A percentile compares a stretch with the other conserved stretches of the same genome.
phyloP scores from a whole-genome alignment of 2,329 filamentous ascomycete genomes.

The Chaetomiaceae sp. region DNA sequence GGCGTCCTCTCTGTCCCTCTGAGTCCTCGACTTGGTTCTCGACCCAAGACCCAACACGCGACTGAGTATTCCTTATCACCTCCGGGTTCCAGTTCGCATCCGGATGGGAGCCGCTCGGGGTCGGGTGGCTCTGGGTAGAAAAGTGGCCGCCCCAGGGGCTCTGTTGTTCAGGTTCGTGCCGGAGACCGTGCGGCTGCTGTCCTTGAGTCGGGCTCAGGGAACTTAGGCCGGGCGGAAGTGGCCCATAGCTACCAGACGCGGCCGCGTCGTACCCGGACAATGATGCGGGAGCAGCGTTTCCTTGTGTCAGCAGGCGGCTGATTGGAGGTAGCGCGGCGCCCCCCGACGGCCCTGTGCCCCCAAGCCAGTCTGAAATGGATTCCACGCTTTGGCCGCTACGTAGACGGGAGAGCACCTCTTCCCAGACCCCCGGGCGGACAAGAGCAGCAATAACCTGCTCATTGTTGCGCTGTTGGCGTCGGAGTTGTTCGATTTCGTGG shows the following conservation, averaged over 20 bases:
- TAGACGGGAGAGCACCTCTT: slow-evolving; percentile 51
- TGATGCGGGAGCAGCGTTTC: slow-evolving; percentile 25
- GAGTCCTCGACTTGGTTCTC: slow-evolving; percentile 37
- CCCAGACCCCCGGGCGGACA: slow-evolving; percentile 46
- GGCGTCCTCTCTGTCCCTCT: slow-evolving; percentile 35
- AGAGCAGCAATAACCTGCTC: slow-evolving; percentile 55
- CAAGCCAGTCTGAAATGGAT: slow-evolving; percentile 53
- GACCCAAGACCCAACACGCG: slow-evolving; percentile 48
- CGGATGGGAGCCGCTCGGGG: slow-evolving; percentile 45
- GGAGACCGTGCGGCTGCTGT: slow-evolving; percentile 35
- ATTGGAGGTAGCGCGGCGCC: slow-evolving; percentile 32
- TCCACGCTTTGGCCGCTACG: slow-evolving; percentile 53
- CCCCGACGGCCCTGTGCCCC: slow-evolving; percentile 31
- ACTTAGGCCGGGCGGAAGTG: slow-evolving; percentile 32
- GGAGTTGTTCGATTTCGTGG: slow-evolving; percentile 54
- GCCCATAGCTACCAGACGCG: slow-evolving; percentile 29
- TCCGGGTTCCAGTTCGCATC: slow-evolving; percentile 45
- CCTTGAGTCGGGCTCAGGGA: too few species aligned
- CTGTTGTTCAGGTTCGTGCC: slow-evolving; percentile 39
- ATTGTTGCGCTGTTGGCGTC: slow-evolving; percentile 50
- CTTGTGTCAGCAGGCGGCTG: slow-evolving; percentile 29
- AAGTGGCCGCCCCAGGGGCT: slow-evolving; percentile 45
- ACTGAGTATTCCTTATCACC: slow-evolving; percentile 35
- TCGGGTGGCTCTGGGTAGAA: slow-evolving; percentile 44
- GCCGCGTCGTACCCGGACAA: slow-evolving; percentile 31